Evolutionary conservation across 192 early-diverging fungal species (phyloP).

Genomic region (Coemansia sp.): DNA sequence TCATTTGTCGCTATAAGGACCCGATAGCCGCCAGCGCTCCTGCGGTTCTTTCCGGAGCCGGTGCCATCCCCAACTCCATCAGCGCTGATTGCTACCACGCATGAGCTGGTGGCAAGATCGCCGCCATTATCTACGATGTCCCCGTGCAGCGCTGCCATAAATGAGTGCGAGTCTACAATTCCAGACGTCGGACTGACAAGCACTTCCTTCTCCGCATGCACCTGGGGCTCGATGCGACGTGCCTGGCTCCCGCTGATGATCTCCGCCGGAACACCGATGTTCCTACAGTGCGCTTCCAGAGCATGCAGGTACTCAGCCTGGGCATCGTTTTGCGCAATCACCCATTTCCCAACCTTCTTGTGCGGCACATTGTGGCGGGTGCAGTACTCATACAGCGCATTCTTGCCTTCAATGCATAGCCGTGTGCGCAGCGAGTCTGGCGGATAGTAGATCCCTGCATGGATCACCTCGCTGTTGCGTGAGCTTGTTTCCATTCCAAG

Average conservation of each 20-base stretch:
- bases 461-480: constrained; percentile 88
- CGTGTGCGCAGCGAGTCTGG: constrained; percentile 68
- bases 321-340: constrained; percentile 63
- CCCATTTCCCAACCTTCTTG: constrained; percentile 70
- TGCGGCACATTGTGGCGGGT: constrained; percentile 57
- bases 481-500: constrained; percentile 79
- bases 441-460: constrained; percentile 86
- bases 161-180: constrained; percentile 76
- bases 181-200: constrained; percentile 75
- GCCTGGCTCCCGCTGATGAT: constrained; percentile 52
- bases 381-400: constrained; percentile 67
- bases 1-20: constrained; percentile 57
- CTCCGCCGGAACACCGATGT: constrained; percentile 57
- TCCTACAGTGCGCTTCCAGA: constrained; percentile 60
- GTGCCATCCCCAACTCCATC: not conserved
- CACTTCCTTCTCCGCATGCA: constrained; percentile 56
- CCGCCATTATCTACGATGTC: constrained; percentile 57
- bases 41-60: not conserved
- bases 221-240: constrained; percentile 58
- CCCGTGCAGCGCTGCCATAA: constrained; percentile 65
- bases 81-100: constrained; percentile 51
- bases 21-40: constrained; percentile 43
- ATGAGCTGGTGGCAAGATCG: constrained; percentile 57
- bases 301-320: constrained; percentile 59
- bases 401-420: constrained; percentile 77